Base-by-base conservation (phyloP, 1,139 yeast species). In the Suhomyces wounanorum region DNA sequence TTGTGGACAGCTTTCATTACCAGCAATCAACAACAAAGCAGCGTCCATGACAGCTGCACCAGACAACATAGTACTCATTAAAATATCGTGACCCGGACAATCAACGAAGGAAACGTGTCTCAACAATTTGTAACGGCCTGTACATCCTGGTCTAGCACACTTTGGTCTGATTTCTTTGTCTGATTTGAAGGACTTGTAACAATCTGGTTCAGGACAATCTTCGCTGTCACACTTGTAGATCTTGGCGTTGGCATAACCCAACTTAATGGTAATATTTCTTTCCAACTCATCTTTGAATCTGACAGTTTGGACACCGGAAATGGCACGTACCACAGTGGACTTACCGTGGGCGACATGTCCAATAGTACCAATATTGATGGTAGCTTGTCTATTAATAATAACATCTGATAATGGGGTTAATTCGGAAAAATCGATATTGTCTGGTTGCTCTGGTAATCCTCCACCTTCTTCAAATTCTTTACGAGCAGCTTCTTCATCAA, bases 31-130 rank as follows among this genome's bases (percentile, higher is more conserved):
- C 65, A 95, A 78, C 56, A 95, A 79, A 13, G 99, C 99, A 52
- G 99, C 99, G 73, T 95, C 99, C 99, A 95, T 95, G 60, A 95
- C 99, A 14, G 99, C 99, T 40, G 99, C 99, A 70, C 99, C 99
- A 46, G 98, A 92, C 83, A 95, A 86, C 99, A 95, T 95, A 61
- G 99, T 95, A 82, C 98, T 91, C 99, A 95, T 95, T 71, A 95
- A 86, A 79, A 95, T 94, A 81, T 95, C 99, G 89, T 95, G 99
- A 70, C 99, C 99, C 53, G 99, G 99, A 79, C 99, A 95, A 79
- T 95, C 99, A 55, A 95, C 99, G 64, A 95, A 95, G 8, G 97
- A 91, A 51, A 95, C 99, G 69, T 95, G 99, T 75, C 99, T 90
- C 46, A 91, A 84, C 60, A 95, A 80, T 64, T 83, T 82, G 73